phyloP scores from a whole-genome alignment of 73 alveolate genomes.

The Paraurostyla sp. region DNA sequence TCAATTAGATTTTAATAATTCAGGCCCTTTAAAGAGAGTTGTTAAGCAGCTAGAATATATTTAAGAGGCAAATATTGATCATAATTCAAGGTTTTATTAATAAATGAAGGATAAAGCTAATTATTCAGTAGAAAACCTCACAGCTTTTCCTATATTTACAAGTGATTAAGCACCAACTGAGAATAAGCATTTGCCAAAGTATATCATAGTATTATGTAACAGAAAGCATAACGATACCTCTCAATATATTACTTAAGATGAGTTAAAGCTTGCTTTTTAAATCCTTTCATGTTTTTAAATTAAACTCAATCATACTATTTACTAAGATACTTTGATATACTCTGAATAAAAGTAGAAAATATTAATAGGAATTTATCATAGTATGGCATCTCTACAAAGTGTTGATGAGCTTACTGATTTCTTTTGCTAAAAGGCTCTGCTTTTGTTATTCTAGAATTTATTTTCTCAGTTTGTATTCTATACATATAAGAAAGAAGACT shows the following conservation, averaged over 20 bases:
- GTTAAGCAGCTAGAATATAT: background rate
- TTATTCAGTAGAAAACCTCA: background rate
- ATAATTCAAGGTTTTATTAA: background rate
- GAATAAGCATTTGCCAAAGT: background rate
- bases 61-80: background rate
- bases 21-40: background rate
- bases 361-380: no score
- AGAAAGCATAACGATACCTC: background rate
- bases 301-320: no score
- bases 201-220: background rate
- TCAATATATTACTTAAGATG: background rate
- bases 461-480: no score
- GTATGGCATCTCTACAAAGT: no score
- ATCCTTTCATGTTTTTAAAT: no score
- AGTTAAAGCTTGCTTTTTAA: background rate
- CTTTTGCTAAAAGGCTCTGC: no score
- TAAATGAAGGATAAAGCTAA: conserved; percentile 10
- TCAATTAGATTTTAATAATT: background rate
- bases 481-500: no score
- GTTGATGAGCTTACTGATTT: no score
- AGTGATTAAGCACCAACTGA: background rate
- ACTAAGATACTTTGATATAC: no score
- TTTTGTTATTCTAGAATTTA: no score
- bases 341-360: no score
- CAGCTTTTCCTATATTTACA: background rate